Evolutionary conservation across 768 basidiomycete genomes (phyloP).

Genomic region (Suillus hirtellus): DNA sequence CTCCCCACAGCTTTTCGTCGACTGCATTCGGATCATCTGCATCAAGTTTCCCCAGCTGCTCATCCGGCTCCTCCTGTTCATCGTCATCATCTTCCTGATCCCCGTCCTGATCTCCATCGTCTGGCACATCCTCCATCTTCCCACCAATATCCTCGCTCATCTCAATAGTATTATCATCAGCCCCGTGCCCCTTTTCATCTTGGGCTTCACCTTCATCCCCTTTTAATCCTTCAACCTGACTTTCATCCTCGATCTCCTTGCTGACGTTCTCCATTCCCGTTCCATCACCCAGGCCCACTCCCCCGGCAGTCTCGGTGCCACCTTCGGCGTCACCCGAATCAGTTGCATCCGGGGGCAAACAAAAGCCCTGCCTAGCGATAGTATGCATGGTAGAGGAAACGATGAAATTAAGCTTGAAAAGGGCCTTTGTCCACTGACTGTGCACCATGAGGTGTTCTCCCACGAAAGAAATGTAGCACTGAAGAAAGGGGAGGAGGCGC

Average conservation of each 20-base stretch:
- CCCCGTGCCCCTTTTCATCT: conserved; percentile 38
- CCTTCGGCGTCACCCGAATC: conserved; percentile 50
- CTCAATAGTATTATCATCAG: conserved; percentile 79
- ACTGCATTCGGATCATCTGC: conserved; percentile 78
- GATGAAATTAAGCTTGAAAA: conserved; percentile 85
- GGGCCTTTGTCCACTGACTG: conserved; percentile 65
- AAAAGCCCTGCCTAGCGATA: conserved; percentile 87
- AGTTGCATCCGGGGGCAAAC: conserved; percentile 77
- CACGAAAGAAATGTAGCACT: conserved; percentile 57
- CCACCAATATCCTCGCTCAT: conserved; percentile 92
- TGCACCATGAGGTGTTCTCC: conserved; percentile 57
- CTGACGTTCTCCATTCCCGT: conserved; percentile 84
- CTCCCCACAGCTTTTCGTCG: conserved; percentile 98
- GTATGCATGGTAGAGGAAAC: conserved; percentile 72
- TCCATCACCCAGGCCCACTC: conserved; percentile 89
- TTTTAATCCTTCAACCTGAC: conserved; percentile 91
- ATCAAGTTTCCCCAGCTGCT: conserved; percentile 82
- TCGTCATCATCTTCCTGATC: conserved; percentile 47
- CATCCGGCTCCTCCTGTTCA: conserved; percentile 71
- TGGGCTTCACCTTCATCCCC: conserved; percentile 53
- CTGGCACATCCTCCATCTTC: conserved; percentile 79
- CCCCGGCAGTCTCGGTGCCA: conserved; percentile 53
- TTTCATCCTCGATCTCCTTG: conserved; percentile 94
- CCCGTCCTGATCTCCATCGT: conserved; percentile 51
- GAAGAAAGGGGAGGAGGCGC: conserved; percentile 74